Evolutionary conservation across 2,329 filamentous ascomycete species (phyloP).

Genomic region (Cladosporium sp.): DNA sequence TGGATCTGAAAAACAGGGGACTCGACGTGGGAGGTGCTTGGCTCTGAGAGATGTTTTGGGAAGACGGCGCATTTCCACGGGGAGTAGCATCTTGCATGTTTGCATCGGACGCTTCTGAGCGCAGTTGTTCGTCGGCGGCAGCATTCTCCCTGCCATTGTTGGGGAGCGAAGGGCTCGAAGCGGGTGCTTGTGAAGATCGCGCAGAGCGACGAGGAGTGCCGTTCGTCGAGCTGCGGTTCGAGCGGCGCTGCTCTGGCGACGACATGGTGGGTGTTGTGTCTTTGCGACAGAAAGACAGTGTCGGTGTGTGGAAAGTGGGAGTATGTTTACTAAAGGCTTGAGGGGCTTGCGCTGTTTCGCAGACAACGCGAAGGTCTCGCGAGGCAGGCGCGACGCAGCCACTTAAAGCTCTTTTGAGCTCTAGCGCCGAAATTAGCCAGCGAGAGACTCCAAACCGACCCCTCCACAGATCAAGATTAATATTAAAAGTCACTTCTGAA

Average conservation of each 20-base stretch:
- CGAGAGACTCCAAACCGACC: no score
- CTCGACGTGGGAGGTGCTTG: constrained; percentile 56
- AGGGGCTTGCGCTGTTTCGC: neutral
- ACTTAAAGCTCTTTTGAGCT: no score
- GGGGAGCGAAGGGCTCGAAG: constrained; percentile 33
- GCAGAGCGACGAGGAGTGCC: constrained; percentile 46
- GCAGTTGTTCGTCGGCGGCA: constrained; percentile 36
- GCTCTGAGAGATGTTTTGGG: constrained; percentile 39
- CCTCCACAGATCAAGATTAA: no score
- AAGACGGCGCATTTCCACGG: constrained; percentile 37
- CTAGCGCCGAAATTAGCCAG: no score
- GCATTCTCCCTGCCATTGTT: constrained; percentile 17
- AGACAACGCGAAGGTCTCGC: no score
- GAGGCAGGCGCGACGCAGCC: no score
- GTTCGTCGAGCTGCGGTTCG: constrained; percentile 49
- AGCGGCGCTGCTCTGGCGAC: constrained; percentile 55
- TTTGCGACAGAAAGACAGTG: no score
- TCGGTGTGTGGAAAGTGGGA: constrained; percentile 13
- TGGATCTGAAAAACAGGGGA: constrained; percentile 72
- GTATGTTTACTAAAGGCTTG: constrained; percentile 5
- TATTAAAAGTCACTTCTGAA: no score
- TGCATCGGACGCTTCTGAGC: constrained; percentile 37
- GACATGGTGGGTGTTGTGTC: constrained; percentile 48
- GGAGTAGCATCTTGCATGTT: constrained; percentile 37
- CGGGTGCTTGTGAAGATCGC: constrained; percentile 52